A percentile compares a stretch with the other conserved stretches of the same genome.
Conservation (phyloP, 257 asterid genomes). For the Fraxinus cuspidata region DNA sequence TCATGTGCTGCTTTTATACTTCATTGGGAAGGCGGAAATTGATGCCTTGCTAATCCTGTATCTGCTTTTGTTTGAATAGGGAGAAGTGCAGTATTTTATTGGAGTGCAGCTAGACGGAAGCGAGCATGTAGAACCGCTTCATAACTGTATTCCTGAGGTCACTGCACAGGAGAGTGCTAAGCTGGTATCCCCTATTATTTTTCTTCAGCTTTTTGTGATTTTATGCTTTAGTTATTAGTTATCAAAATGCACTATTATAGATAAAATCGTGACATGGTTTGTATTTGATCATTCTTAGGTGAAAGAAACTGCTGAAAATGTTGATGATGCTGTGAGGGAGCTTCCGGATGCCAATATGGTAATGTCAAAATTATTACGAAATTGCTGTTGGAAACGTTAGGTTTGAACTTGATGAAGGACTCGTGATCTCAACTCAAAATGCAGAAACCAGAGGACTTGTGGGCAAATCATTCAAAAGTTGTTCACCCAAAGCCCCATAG, state of each 20-base stretch:
- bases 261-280: constrained; percentile 2
- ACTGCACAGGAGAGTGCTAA: constrained; percentile 74
- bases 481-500: constrained; percentile 96
- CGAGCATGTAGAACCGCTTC: constrained; percentile 88
- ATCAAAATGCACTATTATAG: neutral
- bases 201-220: neutral
- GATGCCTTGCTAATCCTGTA: neutral
- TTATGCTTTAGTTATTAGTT: constrained; percentile 17
- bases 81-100: constrained; percentile 95
- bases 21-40: neutral
- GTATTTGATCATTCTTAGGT: constrained; percentile 48
- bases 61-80: constrained; percentile 48
- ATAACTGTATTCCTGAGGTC: constrained; percentile 81
- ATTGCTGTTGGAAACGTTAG: neutral
- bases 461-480: constrained; percentile 84
- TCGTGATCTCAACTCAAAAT: constrained; percentile 27
- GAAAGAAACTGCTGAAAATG: constrained; percentile 88
- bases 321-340: constrained; percentile 93
- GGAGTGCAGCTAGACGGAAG: constrained; percentile 99
- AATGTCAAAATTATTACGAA: constrained; percentile 17
- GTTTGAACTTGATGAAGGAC: constrained; percentile 17
- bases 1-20: constrained; percentile 2
- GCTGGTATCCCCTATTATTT: constrained; percentile 43
- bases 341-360: constrained; percentile 98
- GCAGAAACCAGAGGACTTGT: constrained; percentile 99